These are phyloP conservation scores for Chrysoporthe puriensis DNA, from an alignment of 2,329 filamentous ascomycete genomes.

Conservation along the genomic window DNA sequence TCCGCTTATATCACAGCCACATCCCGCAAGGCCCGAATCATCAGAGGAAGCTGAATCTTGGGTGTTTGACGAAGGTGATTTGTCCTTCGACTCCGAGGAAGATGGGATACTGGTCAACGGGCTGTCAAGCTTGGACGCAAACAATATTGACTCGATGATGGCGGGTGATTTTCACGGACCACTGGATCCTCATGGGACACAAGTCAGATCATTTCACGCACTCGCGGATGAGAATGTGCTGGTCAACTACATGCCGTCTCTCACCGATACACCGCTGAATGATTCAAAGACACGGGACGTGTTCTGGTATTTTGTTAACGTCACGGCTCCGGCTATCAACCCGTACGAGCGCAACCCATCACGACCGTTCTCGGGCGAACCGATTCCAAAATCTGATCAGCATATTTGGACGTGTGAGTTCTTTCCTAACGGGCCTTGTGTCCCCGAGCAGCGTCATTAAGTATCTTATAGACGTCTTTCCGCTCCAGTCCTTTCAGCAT, in stretches of 20 bases:
- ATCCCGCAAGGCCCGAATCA: constrained; percentile 10
- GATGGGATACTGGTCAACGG: constrained; percentile 48
- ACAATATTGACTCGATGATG: constrained; percentile 46
- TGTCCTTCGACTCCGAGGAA: constrained; percentile 64
- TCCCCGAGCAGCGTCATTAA: constrained; percentile 30
- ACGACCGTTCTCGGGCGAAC: constrained; percentile 63
- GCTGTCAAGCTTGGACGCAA: constrained; percentile 36
- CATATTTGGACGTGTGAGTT: constrained; percentile 66
- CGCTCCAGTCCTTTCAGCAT: constrained; percentile 79
- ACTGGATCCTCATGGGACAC: constrained; percentile 48
- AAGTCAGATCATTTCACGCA: constrained; percentile 53
- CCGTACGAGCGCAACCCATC: constrained; percentile 83
- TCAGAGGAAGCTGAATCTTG: constrained; percentile 47
- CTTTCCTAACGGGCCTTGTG: background rate
- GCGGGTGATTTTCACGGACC: constrained; percentile 41
- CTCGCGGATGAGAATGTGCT: constrained; percentile 56
- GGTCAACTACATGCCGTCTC: constrained; percentile 68
- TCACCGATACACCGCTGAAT: constrained; percentile 72
- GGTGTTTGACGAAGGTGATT: constrained; percentile 63
- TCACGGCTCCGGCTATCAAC: constrained; percentile 84
- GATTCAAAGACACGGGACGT: constrained; percentile 80
- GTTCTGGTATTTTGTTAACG: constrained; percentile 90
- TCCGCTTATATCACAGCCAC: constrained; percentile 11
- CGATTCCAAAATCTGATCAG: constrained; percentile 65
- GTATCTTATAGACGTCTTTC: constrained; percentile 69